Base-by-base conservation (phyloP, 345 rosid species). In the Eutrema heterophyllum region DNA sequence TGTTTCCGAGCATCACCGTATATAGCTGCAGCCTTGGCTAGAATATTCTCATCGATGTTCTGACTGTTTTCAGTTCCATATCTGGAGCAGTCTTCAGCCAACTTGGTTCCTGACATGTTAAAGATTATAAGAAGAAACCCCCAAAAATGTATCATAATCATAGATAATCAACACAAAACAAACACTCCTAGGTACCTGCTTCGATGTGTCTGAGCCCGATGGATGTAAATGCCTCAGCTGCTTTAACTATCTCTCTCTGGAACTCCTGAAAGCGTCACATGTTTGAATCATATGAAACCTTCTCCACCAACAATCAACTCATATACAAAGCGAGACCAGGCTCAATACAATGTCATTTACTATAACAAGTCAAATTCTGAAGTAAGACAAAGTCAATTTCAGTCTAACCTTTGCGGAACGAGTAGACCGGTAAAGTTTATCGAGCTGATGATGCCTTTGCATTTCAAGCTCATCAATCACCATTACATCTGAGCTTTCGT, bases 371-470 rank as follows among this genome's bases (percentile, higher is more conserved):
- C 4, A 40, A n/a, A 10, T 3, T 51, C 32, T 15, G 36, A 63
- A 62, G 50, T 41, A 72, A 62, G 46, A 29, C 1, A 14, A 11
- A 62, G 27, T 72, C 62, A 55, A 44, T 27, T 26, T 30, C 0
- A 12, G 52, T 43, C 24, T 41, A 68, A 94, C 98, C 95, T 86
- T 91, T 9, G 84, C 91, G 10, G 90, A 76, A 56, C 96, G 96
- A 70, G 98, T 94, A 49, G 87, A 76, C 35, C 87, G 83, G 81
- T 94, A 94, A 64, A 91, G 84, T 58, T 94, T 94, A 61, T 94
- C 97, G 39, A 94, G 84, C 51, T 94, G 96, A 12, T 89, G 96
- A 85, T 94, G 98, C 43, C 98, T 88, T 63, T 91, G 97, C 95
- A 94, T 69, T 84, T 91, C 98, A 2, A 89, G 77, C 82, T 94